Base-by-base conservation (phyloP, 805 yeast species). In the Sugiyamaella qingdaonensis region DNA sequence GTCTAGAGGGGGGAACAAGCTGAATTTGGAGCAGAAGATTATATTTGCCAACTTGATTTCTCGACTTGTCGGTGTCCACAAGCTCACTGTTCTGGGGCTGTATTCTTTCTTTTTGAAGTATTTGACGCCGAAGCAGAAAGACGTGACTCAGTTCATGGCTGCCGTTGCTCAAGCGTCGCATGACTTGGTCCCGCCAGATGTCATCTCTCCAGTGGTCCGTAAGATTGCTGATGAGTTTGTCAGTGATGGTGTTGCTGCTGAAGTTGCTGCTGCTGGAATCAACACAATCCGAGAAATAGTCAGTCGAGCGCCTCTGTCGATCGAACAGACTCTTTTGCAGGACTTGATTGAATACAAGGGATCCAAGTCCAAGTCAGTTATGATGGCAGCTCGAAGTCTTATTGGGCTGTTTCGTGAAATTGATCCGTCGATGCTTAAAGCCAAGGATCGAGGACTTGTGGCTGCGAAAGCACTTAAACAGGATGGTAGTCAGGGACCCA, bases 221-320 rank as follows among this genome's bases (percentile, higher is more conserved):
- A 94, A 92, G 66, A 83, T 94, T 59, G 98, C 99, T 1, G 95
- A 94, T 71, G 99, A 94, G 71, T 94, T 94, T 64, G 97, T 94
- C 24, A 86, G 96, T 60, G 98, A 94, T 66, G 99, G 99, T 77
- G 99, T 94, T 37, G 90, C 97, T 13, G 84, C 96, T 33, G 97
- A 94, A 71, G 99, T 91, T 51, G 97, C 97, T 4, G 90, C 97
- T 50, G 98, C 98, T 3, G 99, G 99, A 64, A 78, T 94, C 60
- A 94, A 94, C 70, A 88, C 98, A 2, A 92, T 92, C 55, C 78
- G 98, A 62, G 99, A 94, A 71, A 89, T 94, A 54, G 78, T 91
- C 58, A 71, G 96, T 1, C 84, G 99, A 76, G 95, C 95, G 10
- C 97, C 99, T 13, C 76, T 92, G 59, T 96, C 98, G 24, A 90